A percentile compares a stretch with the other conserved stretches of the same genome.
Evolutionary conservation across 2,329 filamentous ascomycete genomes (phyloP).

Genomic region (Coniochaeta prunicola): DNA sequence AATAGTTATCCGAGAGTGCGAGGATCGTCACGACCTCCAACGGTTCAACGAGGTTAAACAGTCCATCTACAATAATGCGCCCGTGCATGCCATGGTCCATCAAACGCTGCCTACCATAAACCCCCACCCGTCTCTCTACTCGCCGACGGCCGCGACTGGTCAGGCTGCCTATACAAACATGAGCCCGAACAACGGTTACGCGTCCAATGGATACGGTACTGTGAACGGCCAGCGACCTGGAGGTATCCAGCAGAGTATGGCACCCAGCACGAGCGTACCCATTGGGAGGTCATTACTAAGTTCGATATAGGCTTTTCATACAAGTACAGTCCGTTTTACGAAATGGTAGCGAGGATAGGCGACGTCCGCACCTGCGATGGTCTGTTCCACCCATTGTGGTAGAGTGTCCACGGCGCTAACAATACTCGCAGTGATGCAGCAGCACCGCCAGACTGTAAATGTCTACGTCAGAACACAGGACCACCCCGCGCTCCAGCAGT

Average conservation of each 20-base stretch:
- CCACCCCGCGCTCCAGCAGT: conserved; percentile 42
- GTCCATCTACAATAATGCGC: conserved; percentile 24
- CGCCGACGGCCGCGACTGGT: neutral
- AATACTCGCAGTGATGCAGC: conserved; percentile 42
- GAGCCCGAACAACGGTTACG: neutral
- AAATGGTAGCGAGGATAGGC: conserved; percentile 58
- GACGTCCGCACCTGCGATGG: conserved; percentile 63
- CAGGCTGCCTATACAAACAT: neutral
- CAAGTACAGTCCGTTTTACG: conserved; percentile 82
- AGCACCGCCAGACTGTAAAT: conserved; percentile 41
- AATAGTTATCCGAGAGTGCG: conserved; percentile 34
- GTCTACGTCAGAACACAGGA: conserved; percentile 42
- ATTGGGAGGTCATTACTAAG: neutral
- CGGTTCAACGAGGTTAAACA: conserved; percentile 36
- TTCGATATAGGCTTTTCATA: conserved; percentile 24
- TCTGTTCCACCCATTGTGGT: conserved; percentile 31
- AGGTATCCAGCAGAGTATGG: neutral
- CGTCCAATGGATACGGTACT: neutral
- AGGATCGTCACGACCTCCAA: conserved; percentile 26
- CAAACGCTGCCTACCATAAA: neutral
- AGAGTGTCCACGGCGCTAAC: conserved; percentile 1
- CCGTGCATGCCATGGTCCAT: conserved; percentile 9
- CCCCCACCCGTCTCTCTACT: neutral
- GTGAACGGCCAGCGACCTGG: neutral
- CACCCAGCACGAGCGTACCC: neutral